These are phyloP conservation scores for Trifolium dubium DNA, from an alignment of 306 rosid species.

Conservation along the genomic window DNA sequence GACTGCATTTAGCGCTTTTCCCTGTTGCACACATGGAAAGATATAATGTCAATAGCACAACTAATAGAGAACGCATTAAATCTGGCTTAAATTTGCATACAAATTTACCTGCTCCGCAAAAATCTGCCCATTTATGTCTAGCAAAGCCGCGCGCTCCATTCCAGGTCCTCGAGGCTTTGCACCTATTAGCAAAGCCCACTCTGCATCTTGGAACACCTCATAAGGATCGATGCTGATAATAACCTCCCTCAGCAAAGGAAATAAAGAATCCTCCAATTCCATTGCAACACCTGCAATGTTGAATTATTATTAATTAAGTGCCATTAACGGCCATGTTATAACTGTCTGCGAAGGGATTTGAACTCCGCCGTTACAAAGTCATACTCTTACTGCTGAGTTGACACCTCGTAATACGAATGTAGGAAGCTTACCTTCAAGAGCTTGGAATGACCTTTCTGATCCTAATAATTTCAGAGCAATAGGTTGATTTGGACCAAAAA, in stretches of 20 bases:
- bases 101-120: constrained; percentile 76
- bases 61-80: constrained; percentile 1
- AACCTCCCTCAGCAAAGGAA: constrained; percentile 91
- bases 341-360: neutral
- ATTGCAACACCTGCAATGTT: constrained; percentile 87
- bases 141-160: constrained; percentile 85
- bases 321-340: neutral
- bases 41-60: constrained; percentile 24
- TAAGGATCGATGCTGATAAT: constrained; percentile 83
- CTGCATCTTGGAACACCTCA: constrained; percentile 95
- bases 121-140: constrained; percentile 91
- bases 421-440: constrained; percentile 84
- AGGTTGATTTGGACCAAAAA: constrained; percentile 94
- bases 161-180: constrained; percentile 99
- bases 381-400: neutral
- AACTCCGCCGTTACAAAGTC: neutral
- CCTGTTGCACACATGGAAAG: constrained; percentile 50
- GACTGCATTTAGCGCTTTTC: constrained; percentile 84
- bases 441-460: constrained; percentile 86
- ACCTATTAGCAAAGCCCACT: constrained; percentile 93
- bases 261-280: constrained; percentile 96
- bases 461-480: constrained; percentile 88
- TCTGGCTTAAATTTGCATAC: constrained; percentile 16
- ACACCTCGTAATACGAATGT: neutral
- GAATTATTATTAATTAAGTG: neutral